Percentiles rank a stretch among this genome's conserved stretches.
phyloP scores from a whole-genome alignment of 306 rosid genomes.

The Fragaria nilgerrensis region DNA sequence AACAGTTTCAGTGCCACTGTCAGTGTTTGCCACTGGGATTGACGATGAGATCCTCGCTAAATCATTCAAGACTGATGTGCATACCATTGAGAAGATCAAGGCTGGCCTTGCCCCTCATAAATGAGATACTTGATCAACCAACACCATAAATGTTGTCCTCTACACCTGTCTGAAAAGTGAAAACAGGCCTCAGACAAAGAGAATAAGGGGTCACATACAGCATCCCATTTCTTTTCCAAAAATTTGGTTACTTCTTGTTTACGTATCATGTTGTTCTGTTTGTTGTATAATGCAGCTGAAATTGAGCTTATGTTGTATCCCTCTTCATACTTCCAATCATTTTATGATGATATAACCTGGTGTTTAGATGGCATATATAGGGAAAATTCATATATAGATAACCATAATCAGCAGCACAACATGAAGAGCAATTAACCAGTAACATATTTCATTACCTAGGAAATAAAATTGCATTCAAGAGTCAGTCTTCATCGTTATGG shows the following conservation, averaged over 20 bases:
- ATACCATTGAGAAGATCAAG: conserved; percentile 23
- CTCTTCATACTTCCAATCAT: neutral
- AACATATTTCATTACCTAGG: neutral
- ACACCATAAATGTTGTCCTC: neutral
- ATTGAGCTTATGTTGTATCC: neutral
- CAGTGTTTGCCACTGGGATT: conserved; percentile 23
- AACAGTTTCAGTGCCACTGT: conserved; percentile 21
- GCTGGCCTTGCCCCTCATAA: conserved; percentile 7
- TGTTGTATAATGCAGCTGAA: neutral
- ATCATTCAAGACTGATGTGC: conserved; percentile 28
- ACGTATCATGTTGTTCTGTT: neutral
- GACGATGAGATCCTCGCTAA: conserved; percentile 24
- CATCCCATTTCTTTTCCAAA: neutral
- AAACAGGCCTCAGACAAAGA: neutral
- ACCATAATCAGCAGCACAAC: neutral
- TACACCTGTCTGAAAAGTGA: neutral
- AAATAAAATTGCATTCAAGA: neutral
- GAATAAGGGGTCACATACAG: neutral
- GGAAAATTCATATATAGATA: neutral
- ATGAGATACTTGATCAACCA: neutral
- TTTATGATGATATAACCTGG: neutral
- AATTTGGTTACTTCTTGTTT: neutral
- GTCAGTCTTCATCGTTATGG: neutral
- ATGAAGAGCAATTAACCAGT: neutral
- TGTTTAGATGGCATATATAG: no score